Base-by-base conservation (phyloP, 2,329 filamentous ascomycete species). In the Diaporthe caulivora region DNA sequence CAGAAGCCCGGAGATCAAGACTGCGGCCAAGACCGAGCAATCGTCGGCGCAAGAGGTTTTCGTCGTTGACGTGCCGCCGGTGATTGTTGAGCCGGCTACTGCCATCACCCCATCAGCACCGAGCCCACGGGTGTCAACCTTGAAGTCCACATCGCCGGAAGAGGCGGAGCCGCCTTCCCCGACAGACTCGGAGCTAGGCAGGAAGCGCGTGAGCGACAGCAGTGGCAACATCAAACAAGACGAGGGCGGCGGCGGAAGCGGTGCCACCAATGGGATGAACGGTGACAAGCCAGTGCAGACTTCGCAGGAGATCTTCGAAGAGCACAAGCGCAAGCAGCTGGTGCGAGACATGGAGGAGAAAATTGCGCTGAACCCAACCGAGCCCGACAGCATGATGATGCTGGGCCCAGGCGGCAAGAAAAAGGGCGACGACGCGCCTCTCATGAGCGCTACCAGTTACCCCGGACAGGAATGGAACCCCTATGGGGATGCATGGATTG, bases 391-490 rank as follows among this genome's bases (percentile, higher is more conserved):
- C 57, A 71, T 62, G 17, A 71, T 75, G 42, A 73, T 74, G 24
- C 82, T 81, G 31, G 58, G 58, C 10, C 24, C 40, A 9, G 80
- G 82, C 31, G 82, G 82, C 37, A 81, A 82, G 68, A 79, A 77
- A 62, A 81, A 83, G 53, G 83, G 24, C 58, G 58, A 85, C n/a
- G 84, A 86, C 18, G 80, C 83, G 78, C 87, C 88, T 17, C 83
- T 86, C 73, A 93, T 94, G 92, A 88, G 85, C 62, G 91, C 91
- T 9, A 92, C 91, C 17, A 91, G 88, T 79, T 94, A 93, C 80
- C 92, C 92, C 0, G 92, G 92, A 0, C 90, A 93, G 82, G 92
- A 93, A 80, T 94, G 92, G 91, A 89, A 89, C 77, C 91, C 91
- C 2, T 89, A 88, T 69, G 80, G 75, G 4, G 80, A 79, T 51